Conservation (phyloP, 768 basidiomycete species). For the Podaxis rugospora region DNA sequence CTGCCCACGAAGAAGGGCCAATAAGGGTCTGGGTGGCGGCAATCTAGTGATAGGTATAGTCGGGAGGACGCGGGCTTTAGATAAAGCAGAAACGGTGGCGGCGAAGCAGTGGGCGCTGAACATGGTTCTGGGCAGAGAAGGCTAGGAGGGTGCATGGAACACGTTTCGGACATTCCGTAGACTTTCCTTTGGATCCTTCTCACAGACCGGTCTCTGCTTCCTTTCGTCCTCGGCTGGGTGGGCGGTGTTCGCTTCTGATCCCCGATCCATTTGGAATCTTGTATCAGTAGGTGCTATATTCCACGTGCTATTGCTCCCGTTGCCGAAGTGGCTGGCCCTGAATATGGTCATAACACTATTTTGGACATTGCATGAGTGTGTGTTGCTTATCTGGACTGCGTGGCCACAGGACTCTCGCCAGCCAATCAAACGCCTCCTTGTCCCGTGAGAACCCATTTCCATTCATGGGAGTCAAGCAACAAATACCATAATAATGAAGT, state of each 20-base stretch:
- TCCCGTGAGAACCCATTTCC: no score
- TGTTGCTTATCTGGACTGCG: no score
- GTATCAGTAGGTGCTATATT: no score
- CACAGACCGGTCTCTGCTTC: neutral
- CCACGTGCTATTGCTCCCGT: no score
- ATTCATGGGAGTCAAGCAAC: no score
- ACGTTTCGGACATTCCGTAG: neutral
- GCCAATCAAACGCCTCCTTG: no score
- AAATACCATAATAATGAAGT: neutral
- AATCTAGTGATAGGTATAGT: neutral
- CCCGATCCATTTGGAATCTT: no score
- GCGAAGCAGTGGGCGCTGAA: neutral
- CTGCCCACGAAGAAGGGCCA: neutral
- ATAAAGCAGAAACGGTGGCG: neutral
- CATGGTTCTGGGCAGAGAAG: neutral
- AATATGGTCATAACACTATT: no score
- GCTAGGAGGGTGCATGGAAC: neutral
- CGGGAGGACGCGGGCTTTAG: neutral
- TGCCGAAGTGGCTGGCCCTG: no score
- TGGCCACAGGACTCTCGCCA: no score
- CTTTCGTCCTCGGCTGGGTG: neutral
- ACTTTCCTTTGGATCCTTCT: neutral
- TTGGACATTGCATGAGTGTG: no score
- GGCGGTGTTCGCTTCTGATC: no score
- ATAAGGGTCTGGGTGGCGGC: neutral